A percentile compares a stretch with the other conserved stretches of the same genome.
phyloP scores from a whole-genome alignment of 176 grass and related monocot species.

The Eleusine coracana region DNA sequence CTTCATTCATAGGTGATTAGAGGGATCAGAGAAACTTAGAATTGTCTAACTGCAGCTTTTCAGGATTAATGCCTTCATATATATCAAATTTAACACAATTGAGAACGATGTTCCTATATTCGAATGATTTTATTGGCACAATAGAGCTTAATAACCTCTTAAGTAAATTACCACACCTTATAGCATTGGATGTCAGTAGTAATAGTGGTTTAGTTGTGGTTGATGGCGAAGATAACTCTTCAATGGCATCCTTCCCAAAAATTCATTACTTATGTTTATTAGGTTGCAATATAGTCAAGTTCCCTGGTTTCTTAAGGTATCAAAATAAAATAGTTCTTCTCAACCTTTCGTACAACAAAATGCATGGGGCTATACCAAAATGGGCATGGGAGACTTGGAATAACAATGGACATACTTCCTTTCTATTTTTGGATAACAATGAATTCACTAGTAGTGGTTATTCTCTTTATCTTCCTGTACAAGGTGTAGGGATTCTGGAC shows the following conservation, averaged over 20 bases:
- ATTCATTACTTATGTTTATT: constrained; percentile 38
- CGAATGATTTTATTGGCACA: constrained; percentile 47
- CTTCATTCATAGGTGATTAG: constrained; percentile 42
- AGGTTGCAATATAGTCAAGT: constrained; percentile 55
- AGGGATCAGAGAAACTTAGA: constrained; percentile 34
- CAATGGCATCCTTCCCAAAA: background rate
- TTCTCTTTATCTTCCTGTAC: no score
- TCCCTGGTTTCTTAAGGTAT: constrained; percentile 48
- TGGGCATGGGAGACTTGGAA: constrained; percentile 55
- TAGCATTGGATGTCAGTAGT: constrained; percentile 44
- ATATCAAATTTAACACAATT: constrained; percentile 52
- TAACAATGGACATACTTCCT: no score
- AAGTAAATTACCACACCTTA: constrained; percentile 30
- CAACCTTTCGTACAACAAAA: constrained; percentile 75
- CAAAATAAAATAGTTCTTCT: background rate
- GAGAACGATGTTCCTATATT: constrained; percentile 31
- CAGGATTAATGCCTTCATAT: constrained; percentile 44
- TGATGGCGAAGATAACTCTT: constrained; percentile 30
- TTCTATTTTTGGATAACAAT: no score
- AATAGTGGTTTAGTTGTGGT: constrained; percentile 44
- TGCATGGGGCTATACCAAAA: constrained; percentile 44
- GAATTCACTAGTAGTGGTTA: no score
- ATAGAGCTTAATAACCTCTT: constrained; percentile 36
- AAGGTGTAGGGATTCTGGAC: no score
- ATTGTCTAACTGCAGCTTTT: constrained; percentile 52